These are phyloP conservation scores for Abrus pulchellus DNA, from an alignment of 306 rosid genomes.

Conservation along the genomic window DNA sequence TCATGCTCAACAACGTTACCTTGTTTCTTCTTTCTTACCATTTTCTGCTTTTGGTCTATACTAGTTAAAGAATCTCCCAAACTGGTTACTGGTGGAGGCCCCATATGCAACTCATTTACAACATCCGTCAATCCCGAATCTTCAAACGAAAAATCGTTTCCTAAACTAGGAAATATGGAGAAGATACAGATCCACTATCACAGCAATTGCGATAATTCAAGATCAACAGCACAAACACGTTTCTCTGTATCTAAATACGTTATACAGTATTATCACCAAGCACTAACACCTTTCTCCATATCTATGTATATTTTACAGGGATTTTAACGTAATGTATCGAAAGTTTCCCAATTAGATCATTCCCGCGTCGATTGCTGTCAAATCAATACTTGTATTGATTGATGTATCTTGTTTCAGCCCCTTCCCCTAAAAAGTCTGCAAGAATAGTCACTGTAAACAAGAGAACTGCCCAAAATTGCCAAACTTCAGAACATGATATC, in stretches of 20 bases:
- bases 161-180: conserved; percentile 8
- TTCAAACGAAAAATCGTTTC: neutral
- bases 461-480: conserved; percentile 6
- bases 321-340: neutral
- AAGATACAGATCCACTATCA: conserved; percentile 28
- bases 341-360: neutral
- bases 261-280: neutral
- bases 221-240: conserved; percentile 20
- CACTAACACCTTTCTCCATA: neutral
- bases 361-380: neutral
- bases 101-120: conserved; percentile 30
- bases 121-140: conserved; percentile 35
- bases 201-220: conserved; percentile 18
- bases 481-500: conserved; percentile 12
- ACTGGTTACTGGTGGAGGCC: neutral
- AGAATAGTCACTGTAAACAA: conserved; percentile 23
- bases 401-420: conserved; percentile 7
- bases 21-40: neutral
- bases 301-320: conserved; percentile 5
- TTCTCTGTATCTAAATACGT: neutral
- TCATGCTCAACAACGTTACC: neutral
- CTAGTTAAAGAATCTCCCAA: conserved; percentile 36
- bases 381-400: conserved; percentile 15
- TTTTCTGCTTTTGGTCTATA: conserved; percentile 29
- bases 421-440: conserved; percentile 11